phyloP scores from a whole-genome alignment of 441 rosid genomes.

The Rhodomyrtus psidioides region DNA sequence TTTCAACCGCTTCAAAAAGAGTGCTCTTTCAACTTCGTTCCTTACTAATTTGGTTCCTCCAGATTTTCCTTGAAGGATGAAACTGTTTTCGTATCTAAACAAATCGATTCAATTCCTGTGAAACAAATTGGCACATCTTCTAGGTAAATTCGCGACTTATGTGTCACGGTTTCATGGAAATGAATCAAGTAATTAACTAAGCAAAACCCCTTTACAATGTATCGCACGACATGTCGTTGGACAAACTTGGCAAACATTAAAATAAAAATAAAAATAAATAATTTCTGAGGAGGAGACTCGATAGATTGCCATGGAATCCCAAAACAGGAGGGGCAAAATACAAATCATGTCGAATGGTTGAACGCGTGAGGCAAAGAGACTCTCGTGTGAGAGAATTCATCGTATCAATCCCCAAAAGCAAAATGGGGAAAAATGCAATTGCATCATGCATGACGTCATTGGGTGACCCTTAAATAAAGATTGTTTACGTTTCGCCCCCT shows the following conservation, averaged over 20 bases:
- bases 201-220: neutral
- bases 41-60: neutral
- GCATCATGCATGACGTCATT: neutral
- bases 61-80: neutral
- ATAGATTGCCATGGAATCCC: neutral
- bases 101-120: neutral
- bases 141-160: neutral
- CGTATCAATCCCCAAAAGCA: neutral
- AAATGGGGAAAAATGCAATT: neutral
- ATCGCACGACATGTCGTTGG: neutral
- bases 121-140: neutral
- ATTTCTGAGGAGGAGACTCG: neutral
- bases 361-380: neutral
- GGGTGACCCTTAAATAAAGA: neutral
- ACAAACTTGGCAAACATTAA: neutral
- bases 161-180: neutral
- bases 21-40: neutral
- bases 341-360: neutral
- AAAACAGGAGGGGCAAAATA: neutral
- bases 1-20: neutral
- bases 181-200: neutral
- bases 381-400: neutral
- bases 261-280: no score
- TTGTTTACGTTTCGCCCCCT: no score
- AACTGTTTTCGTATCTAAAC: neutral